Base-by-base conservation (phyloP, 2,329 filamentous ascomycete genomes). In the Ceratocystis variospora region DNA sequence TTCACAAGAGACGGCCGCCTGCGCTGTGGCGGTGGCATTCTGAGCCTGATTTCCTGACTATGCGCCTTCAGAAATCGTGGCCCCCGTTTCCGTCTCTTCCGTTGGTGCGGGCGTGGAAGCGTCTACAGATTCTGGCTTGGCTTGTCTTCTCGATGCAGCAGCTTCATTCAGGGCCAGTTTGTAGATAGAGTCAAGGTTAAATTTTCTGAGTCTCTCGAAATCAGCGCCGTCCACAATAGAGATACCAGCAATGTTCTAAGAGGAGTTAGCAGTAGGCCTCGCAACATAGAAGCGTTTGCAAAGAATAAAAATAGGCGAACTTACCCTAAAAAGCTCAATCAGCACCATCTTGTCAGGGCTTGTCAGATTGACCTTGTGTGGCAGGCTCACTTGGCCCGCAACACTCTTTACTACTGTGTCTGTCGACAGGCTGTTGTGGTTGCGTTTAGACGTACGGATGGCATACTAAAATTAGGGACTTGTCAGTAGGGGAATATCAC, bases 331-430 rank as follows among this genome's bases (percentile, higher is more conserved):
- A 66, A 94, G 81, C 71, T 94, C 89, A 66, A 94, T 84, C 68
- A 93, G 76, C 70, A 94, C 87, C 41, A 92, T 83, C 72, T 89
- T 84, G 76, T 93, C 88, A 44, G 89, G 88, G n/a, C 80, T 81
- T 61, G 80, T 83, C n/a, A 95, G 81, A 71, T 92, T 85, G 67
- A 94, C 90, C 71, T 86, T 87, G 75, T 94, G 89, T 48, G 80
- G 80, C 8, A 80, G 77, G 62, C 85, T 84, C 68, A 91, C 82
- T 37, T 86, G 76, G 48, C 79, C 77, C 3, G 88, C 89, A 69
- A 93, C 81, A 69, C 81, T 83, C 71, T 87, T 83, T 74, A 94
- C 93, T 62, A 93, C 79, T 19, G 78, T 78, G 69, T 86, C 83
- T 67, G 88, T 82, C 70, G 83, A 87, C 68, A 93, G 79, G 2